phyloP scores from a whole-genome alignment of 1,139 yeast genomes.

The Pichia sp. region DNA sequence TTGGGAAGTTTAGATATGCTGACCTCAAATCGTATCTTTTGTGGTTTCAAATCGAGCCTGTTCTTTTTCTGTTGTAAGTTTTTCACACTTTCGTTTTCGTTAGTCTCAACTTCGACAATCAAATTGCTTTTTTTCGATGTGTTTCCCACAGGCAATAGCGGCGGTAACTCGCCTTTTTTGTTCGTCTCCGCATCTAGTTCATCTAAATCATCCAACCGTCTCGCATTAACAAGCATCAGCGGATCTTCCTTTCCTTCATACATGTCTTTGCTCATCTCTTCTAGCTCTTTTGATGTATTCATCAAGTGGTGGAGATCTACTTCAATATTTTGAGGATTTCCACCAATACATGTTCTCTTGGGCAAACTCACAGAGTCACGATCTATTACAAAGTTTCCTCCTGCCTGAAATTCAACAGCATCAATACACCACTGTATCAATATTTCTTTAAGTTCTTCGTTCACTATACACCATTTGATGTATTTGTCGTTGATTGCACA shows the following conservation, averaged over 20 bases:
- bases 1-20: slow-evolving; percentile 5
- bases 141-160: slow-evolving; percentile 4
- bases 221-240: slow-evolving; percentile 40
- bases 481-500: slow-evolving; percentile 66
- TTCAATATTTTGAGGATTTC: slow-evolving; percentile 30
- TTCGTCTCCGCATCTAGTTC: slow-evolving; percentile 26
- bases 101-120: slow-evolving; percentile 4
- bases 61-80: background rate
- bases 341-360: slow-evolving; percentile 60
- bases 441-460: slow-evolving; percentile 45
- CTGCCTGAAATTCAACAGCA: slow-evolving; percentile 52
- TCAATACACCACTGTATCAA: slow-evolving; percentile 64
- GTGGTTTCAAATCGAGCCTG: no score
- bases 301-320: slow-evolving; percentile 38
- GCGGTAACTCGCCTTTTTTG: slow-evolving; percentile 19
- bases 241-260: slow-evolving; percentile 37
- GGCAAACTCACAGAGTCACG: slow-evolving; percentile 45
- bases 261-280: slow-evolving; percentile 22
- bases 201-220: slow-evolving; percentile 35
- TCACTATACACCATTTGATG: slow-evolving; percentile 58
- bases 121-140: background rate
- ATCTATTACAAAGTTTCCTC: slow-evolving; percentile 39
- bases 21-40: slow-evolving; percentile 3
- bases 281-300: slow-evolving; percentile 36
- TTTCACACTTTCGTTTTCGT: background rate